These are phyloP conservation scores for Medicago truncatula DNA, from an alignment of 306 rosid species.

Conservation along the genomic window DNA sequence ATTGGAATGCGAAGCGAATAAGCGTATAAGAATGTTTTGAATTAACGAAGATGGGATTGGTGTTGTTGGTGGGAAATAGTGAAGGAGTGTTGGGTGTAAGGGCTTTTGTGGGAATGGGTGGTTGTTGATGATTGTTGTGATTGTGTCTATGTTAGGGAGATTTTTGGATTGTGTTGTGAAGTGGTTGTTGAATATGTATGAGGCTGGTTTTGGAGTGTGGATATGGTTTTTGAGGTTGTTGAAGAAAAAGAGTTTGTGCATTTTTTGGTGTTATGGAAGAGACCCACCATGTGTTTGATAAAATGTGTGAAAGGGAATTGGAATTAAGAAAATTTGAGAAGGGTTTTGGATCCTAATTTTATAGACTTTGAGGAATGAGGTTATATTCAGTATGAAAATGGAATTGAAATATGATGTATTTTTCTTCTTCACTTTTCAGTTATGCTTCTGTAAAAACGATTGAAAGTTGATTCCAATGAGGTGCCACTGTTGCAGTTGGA, in stretches of 20 bases:
- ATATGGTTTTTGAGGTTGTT: conserved; percentile 35
- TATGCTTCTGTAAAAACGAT: too few species aligned
- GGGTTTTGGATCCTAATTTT: too few species aligned
- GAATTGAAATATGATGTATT: too few species aligned
- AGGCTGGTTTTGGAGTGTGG: conserved; percentile 34
- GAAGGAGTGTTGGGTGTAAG: conserved; percentile 67
- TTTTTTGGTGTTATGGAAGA: not conserved
- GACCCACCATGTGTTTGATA: conserved; percentile 26
- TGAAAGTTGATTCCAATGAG: too few species aligned
- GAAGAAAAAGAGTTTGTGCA: conserved; percentile 9
- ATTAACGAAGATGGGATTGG: conserved; percentile 53
- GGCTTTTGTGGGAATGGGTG: conserved; percentile 82
- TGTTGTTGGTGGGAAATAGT: conserved; percentile 54
- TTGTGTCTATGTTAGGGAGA: conserved; percentile 44
- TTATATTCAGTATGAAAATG: too few species aligned
- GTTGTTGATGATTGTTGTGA: conserved; percentile 67
- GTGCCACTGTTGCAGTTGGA: too few species aligned
- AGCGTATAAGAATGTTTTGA: conserved; percentile 63
- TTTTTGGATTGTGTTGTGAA: conserved; percentile 30
- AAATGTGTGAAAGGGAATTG: not conserved
- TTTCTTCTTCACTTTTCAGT: too few species aligned
- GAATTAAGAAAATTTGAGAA: too few species aligned
- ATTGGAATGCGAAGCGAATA: conserved; percentile 82
- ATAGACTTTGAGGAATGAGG: too few species aligned
- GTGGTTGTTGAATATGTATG: conserved; percentile 37